phyloP scores from a whole-genome alignment of 805 yeast genomes.

The Candida khao-thaluensis region DNA sequence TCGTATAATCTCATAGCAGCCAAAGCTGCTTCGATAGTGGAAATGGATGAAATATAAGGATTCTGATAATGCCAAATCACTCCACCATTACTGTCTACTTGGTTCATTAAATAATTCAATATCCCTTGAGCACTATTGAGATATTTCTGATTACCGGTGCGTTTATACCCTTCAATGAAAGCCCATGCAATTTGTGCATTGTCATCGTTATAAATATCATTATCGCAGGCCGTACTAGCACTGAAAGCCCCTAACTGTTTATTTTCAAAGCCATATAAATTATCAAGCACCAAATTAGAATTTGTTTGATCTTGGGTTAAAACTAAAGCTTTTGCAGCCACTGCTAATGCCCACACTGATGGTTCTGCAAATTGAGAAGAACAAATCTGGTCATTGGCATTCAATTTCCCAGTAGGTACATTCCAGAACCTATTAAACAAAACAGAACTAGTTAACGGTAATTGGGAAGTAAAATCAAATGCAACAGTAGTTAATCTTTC shows the following conservation, averaged over 20 bases:
- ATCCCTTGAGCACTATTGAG: slow-evolving; percentile 6
- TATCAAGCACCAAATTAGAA: neutral
- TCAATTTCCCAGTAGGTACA: slow-evolving; percentile 13
- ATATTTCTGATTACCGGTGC: slow-evolving; percentile 5
- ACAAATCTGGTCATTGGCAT: slow-evolving; percentile 20
- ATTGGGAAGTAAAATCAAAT: neutral
- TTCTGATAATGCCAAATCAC: slow-evolving; percentile 19
- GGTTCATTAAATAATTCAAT: slow-evolving; percentile 11
- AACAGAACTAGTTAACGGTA: neutral
- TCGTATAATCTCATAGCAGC: slow-evolving; percentile 21
- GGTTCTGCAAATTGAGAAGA: slow-evolving; percentile 14
- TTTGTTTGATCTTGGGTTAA: neutral
- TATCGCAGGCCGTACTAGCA: slow-evolving; percentile 21
- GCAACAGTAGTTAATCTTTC: neutral
- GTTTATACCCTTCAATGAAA: slow-evolving; percentile 15
- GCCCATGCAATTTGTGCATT: slow-evolving; percentile 27
- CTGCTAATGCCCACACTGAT: slow-evolving; percentile 30
- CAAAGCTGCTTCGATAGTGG: slow-evolving; percentile 24
- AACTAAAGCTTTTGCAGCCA: slow-evolving; percentile 18
- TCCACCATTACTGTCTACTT: slow-evolving; percentile 35
- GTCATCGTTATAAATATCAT: slow-evolving; percentile 27
- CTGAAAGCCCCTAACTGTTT: slow-evolving; percentile 3
- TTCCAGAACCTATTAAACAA: slow-evolving; percentile 20
- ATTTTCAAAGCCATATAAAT: slow-evolving; percentile 4
- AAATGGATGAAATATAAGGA: slow-evolving; percentile 24